Evolutionary conservation across 345 rosid genomes (phyloP), one percentile per base, ranked within the genome.

Genomic region (Aquilaria malaccensis): DNA sequence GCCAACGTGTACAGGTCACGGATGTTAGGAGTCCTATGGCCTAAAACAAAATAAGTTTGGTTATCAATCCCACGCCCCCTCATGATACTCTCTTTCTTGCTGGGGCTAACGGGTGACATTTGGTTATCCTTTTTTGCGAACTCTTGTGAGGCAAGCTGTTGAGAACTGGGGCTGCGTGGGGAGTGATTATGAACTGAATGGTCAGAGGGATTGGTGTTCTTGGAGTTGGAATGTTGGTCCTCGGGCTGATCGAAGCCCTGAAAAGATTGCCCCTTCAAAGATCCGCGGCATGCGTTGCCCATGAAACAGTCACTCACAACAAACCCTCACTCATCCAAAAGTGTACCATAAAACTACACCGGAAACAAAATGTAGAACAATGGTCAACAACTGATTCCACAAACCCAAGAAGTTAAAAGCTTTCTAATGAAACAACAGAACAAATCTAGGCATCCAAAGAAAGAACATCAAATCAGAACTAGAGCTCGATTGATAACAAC

Each of bases 231-330:
- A 37, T 74, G 64, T 48, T 58, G 78, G 15, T 79, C 95, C 55
- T 84, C 85, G 79, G 97, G 95, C 80, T 74, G 85, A 64, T 54
- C 66, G 81, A 50, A 74, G 79, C 96, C 94, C 92, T 83, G 87
- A 78, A 75, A 79, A 66, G 75, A 59, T 80, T 76, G 84, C 76
- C 77, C 92, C 81, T 81, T 81, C 70, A 83, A 84, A 79, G 99
- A 83, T 73, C 96, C 95, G 64, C 97, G 86, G 84, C 99, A 94
- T 81, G 97, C 75, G 76, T 94, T 94, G 92, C 99, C 99, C 99
- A 94, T 94, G 75, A 88, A 93, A 84, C 87, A 77, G 74, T 77
- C 59, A 69, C 9, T 49, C 70, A 66, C 66, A 60, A 65, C 72
- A 50, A 72, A 63, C 67, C 68, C 70, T 64, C 74, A 85, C 74